A percentile compares a stretch with the other conserved stretches of the same genome.
Conservation (phyloP, 2,329 filamentous ascomycete genomes). For the Aspergillus brunneoviolaceus region DNA sequence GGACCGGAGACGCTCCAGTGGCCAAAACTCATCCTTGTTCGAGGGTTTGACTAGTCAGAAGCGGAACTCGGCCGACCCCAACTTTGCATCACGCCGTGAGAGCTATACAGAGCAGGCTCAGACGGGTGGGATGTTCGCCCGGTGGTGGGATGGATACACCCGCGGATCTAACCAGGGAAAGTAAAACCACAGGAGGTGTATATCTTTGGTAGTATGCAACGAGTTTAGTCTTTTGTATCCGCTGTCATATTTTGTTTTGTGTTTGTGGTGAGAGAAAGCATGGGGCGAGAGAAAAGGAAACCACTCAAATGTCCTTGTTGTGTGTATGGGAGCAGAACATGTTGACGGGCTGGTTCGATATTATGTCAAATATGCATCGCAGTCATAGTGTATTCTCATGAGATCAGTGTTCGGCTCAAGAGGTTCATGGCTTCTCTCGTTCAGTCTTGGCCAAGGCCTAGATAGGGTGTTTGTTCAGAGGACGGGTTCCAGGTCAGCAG, state of each 20-base stretch:
- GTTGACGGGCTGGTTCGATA: neutral
- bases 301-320: neutral
- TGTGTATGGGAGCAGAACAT: neutral
- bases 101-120: conserved; percentile 49
- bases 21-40: conserved; percentile 25
- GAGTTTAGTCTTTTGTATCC: neutral
- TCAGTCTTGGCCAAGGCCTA: neutral
- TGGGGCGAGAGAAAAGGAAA: neutral
- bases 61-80: conserved; percentile 40
- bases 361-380: neutral
- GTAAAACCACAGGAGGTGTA: neutral
- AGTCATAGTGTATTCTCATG: neutral
- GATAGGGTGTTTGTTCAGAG: too few relatives aligned
- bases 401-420: neutral
- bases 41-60: conserved; percentile 46
- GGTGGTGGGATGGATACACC: conserved; percentile 45
- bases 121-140: conserved; percentile 37
- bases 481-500: too few relatives aligned
- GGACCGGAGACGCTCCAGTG: conserved; percentile 32
- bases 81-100: conserved; percentile 36
- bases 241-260: neutral
- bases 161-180: conserved; percentile 28
- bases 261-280: neutral
- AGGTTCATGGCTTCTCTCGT: neutral
- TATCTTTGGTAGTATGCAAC: too few relatives aligned